Conservation (phyloP, 345 rosid genomes). For the Euphorbia lathyris region DNA sequence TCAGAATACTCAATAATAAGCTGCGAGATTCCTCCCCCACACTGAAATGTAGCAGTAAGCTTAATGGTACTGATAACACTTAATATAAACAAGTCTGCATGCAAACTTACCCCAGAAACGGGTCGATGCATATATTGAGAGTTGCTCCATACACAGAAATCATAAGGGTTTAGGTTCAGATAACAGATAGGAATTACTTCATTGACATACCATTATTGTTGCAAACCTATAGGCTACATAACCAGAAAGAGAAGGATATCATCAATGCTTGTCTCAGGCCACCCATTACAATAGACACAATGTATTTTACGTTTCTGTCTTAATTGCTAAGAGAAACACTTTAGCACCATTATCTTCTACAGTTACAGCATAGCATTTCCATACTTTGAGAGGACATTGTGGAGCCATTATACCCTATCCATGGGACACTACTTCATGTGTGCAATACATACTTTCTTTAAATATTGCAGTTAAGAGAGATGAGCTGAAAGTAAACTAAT, state of each 20-base stretch:
- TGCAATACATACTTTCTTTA: not conserved
- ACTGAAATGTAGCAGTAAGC: slow-evolving; percentile 9
- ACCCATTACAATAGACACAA: not conserved
- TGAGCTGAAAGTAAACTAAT: not conserved
- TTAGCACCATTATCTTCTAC: too few species aligned
- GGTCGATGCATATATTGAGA: slow-evolving; percentile 74
- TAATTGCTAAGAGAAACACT: too few species aligned
- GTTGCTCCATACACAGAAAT: too few species aligned
- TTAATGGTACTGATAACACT: not conserved
- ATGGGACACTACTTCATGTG: not conserved
- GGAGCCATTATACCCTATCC: not conserved
- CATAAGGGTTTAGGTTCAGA: too few species aligned
- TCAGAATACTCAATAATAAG: slow-evolving; percentile 65
- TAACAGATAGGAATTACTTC: too few species aligned
- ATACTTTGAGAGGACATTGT: too few species aligned
- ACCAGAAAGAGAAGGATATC: not conserved
- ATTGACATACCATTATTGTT: too few species aligned
- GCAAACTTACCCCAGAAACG: slow-evolving; percentile 84
- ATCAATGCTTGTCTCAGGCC: not conserved
- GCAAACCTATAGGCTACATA: too few species aligned
- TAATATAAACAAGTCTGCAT: not conserved
- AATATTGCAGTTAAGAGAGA: not conserved
- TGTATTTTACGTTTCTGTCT: not conserved
- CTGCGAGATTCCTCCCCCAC: slow-evolving; percentile 33
- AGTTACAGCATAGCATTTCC: too few species aligned